phyloP scores from a whole-genome alignment of 2,329 filamentous ascomycete genomes.

The Stenocarpella maydis region DNA sequence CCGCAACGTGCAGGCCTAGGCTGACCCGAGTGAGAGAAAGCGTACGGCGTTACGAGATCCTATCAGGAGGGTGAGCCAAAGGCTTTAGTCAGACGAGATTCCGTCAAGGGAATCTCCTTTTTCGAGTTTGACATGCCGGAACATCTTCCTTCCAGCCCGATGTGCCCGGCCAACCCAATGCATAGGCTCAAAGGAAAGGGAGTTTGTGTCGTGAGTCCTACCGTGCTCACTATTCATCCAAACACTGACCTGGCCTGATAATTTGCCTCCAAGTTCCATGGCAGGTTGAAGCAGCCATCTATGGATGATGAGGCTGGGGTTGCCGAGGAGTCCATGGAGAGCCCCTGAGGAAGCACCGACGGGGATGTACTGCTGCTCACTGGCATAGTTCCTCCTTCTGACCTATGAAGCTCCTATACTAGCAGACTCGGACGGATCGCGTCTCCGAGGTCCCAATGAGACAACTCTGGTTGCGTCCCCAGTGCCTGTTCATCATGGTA shows the following conservation, averaged over 20 bases:
- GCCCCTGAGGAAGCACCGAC: not conserved
- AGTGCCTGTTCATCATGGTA: not conserved
- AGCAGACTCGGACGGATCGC: not conserved
- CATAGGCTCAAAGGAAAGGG: constrained; percentile 55
- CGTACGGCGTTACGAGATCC: constrained; percentile 10
- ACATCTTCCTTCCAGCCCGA: constrained; percentile 59
- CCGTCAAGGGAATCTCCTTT: constrained; percentile 31
- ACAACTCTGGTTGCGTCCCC: not conserved
- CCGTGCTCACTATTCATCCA: too few relatives aligned
- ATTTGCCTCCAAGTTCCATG: constrained; percentile 36
- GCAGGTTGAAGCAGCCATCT: constrained; percentile 27
- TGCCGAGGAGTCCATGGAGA: not conserved
- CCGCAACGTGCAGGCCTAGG: not conserved
- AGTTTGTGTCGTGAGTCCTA: constrained; percentile 52
- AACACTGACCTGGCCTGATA: not conserved
- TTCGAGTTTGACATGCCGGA: constrained; percentile 61
- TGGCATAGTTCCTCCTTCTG: too few relatives aligned
- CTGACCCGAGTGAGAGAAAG: constrained; percentile 9
- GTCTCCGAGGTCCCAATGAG: too few relatives aligned
- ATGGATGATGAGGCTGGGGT: not conserved
- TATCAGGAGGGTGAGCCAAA: constrained; percentile 41
- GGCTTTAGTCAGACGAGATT: constrained; percentile 38
- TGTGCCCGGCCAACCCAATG: constrained; percentile 59
- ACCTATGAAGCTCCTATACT: not conserved
- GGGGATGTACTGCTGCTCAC: not conserved